Evolutionary conservation across 495 filamentous ascomycete species (phyloP).

Genomic region (Articulospora tetracladia): DNA sequence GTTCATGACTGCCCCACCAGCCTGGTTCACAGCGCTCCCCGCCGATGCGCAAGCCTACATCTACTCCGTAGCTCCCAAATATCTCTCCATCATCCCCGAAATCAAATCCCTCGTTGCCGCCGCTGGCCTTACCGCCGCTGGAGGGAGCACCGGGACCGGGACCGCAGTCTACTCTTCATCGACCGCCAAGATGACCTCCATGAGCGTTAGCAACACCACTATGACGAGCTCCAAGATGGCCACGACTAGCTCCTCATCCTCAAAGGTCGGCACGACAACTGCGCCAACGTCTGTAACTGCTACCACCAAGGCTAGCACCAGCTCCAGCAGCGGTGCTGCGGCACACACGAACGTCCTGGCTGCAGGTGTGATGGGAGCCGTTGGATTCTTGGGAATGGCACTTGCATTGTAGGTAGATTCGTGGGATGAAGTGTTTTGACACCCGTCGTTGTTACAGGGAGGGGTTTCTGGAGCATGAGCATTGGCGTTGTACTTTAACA

Average conservation of each 20-base stretch:
- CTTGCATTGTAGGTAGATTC: constrained; percentile 9
- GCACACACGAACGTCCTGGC: constrained; percentile 11
- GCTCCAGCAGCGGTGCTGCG: constrained; percentile 4
- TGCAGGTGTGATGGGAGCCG: constrained; percentile 13
- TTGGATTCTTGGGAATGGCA: constrained; percentile 14
- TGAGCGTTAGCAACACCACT: neutral
- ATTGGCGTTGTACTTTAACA: no score
- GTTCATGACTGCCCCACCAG: neutral
- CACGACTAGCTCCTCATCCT: neutral
- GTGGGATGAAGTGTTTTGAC: neutral
- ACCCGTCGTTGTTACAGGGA: no score
- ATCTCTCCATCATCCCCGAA: neutral
- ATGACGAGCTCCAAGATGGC: neutral
- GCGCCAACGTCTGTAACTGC: neutral
- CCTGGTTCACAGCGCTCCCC: constrained; percentile 7
- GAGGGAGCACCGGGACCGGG: neutral
- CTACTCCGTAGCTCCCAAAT: neutral
- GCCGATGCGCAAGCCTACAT: constrained; percentile 6
- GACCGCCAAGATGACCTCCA: neutral
- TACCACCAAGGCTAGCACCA: neutral
- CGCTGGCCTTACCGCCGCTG: neutral
- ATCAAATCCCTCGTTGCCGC: constrained; percentile 3
- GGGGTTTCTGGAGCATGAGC: no score
- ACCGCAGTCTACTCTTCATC: neutral
- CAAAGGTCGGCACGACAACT: neutral